These are phyloP conservation scores for Talaromyces atroroseus DNA, from an alignment of 2,329 filamentous ascomycete genomes.

Conservation along the genomic window DNA sequence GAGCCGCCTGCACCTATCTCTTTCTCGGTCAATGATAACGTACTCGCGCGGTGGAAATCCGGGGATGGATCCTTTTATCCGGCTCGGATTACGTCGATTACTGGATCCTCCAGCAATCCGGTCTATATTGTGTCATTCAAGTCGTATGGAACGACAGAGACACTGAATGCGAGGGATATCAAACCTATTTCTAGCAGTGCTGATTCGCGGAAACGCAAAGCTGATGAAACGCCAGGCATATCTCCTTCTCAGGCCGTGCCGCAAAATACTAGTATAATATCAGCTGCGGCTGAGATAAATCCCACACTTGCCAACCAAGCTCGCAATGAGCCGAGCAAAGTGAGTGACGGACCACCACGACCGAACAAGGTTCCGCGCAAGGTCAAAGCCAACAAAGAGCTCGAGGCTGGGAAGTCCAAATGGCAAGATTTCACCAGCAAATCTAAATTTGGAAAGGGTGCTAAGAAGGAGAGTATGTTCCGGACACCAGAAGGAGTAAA, in stretches of 20 bases:
- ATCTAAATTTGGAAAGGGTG: constrained; percentile 58
- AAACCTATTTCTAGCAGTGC: constrained; percentile 62
- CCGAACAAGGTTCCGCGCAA: constrained; percentile 66
- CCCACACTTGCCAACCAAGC: constrained; percentile 60
- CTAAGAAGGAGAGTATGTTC: constrained; percentile 95
- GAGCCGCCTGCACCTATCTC: constrained; percentile 50
- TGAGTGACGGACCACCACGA: constrained; percentile 52
- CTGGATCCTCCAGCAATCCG: constrained; percentile 81
- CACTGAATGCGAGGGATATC: constrained; percentile 74
- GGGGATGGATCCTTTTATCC: constrained; percentile 89
- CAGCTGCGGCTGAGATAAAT: constrained; percentile 62
- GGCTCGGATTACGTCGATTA: constrained; percentile 87
- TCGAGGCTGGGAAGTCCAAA: constrained; percentile 84
- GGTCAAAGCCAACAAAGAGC: constrained; percentile 83
- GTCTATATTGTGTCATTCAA: constrained; percentile 96
- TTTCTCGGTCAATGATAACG: constrained; percentile 83
- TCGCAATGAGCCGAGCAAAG: constrained; percentile 59
- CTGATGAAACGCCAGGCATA: constrained; percentile 64
- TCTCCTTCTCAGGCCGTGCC: constrained; percentile 36
- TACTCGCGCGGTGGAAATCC: constrained; percentile 84
- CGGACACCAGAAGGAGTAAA: constrained; percentile 81
- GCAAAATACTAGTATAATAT: constrained; percentile 53
- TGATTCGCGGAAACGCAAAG: constrained; percentile 73
- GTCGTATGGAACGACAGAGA: constrained; percentile 76
- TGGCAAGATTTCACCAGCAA: constrained; percentile 92